A percentile compares a stretch with the other conserved stretches of the same genome.
These are phyloP conservation scores for Borovskyia barvae DNA, from an alignment of 208 protist species.

Conservation along the genomic window DNA sequence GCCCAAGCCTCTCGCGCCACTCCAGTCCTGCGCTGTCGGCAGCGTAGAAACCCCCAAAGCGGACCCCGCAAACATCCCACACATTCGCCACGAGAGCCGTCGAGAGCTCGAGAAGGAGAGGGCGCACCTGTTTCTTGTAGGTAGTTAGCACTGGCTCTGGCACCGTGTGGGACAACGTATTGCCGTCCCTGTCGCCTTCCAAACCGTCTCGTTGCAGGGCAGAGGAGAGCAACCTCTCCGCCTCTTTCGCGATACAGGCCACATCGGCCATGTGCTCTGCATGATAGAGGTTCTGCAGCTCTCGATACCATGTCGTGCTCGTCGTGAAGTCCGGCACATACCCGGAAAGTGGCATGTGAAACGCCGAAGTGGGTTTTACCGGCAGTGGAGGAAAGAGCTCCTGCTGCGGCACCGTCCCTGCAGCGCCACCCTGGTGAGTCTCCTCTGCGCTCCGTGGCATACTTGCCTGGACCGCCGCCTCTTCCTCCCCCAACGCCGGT, in stretches of 20 bases:
- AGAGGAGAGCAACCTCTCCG: slow-evolving; percentile 14
- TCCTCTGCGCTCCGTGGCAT: too few species aligned
- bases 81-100: slow-evolving; percentile 33
- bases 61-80: slow-evolving; percentile 37
- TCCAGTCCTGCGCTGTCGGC: slow-evolving; percentile 5
- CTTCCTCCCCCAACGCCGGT: neutral
- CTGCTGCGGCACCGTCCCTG: too few species aligned
- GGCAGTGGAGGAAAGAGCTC: too few species aligned
- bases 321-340: slow-evolving; percentile 94
- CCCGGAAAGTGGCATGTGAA: slow-evolving; percentile 79
- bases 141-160: too few species aligned
- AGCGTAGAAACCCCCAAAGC: slow-evolving; percentile 16
- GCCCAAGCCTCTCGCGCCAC: slow-evolving; percentile 13
- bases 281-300: slow-evolving; percentile 82
- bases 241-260: slow-evolving; percentile 18
- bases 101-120: slow-evolving; percentile 5
- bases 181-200: neutral
- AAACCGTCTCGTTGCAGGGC: neutral
- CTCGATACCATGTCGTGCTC: slow-evolving; percentile 91
- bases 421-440: too few species aligned
- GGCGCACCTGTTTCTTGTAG: too few species aligned
- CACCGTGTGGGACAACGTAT: too few species aligned
- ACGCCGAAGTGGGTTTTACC: too few species aligned
- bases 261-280: slow-evolving; percentile 59
- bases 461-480: too few species aligned